Evolutionary conservation across 208 protist species (phyloP).

Genomic region (Kentomonas sorsogonicus): DNA sequence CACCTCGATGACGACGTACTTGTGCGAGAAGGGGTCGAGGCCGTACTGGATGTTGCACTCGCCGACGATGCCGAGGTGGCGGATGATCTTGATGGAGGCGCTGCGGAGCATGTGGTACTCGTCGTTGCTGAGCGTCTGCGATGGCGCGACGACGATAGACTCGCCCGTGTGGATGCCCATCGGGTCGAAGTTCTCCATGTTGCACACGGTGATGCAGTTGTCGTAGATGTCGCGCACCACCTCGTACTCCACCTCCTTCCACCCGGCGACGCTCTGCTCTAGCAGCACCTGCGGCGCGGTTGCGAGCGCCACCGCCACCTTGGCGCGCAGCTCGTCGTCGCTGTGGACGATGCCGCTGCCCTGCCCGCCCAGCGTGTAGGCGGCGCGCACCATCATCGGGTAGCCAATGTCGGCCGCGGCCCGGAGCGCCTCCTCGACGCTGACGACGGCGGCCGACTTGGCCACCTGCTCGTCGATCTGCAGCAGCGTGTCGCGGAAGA

Average conservation of each 20-base stretch:
- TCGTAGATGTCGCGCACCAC: constrained; percentile 96
- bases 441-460: constrained; percentile 76
- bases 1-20: constrained; percentile 98
- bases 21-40: constrained; percentile 93
- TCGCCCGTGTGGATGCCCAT: constrained; percentile 98
- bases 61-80: constrained; percentile 96
- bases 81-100: constrained; percentile 92
- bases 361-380: constrained; percentile 96
- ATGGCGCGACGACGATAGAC: constrained; percentile 98
- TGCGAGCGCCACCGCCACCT: constrained; percentile 85
- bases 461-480: constrained; percentile 95
- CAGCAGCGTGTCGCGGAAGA: constrained; percentile 94
- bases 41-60: constrained; percentile 99
- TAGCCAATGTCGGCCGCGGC: constrained; percentile 86
- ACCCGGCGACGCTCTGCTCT: constrained; percentile 96
- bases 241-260: constrained; percentile 99
- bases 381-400: constrained; percentile 97
- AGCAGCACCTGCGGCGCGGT: constrained; percentile 94
- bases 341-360: constrained; percentile 96
- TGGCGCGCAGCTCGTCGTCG: constrained; percentile 65
- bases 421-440: constrained; percentile 62
- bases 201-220: constrained; percentile 99
- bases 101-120: constrained; percentile 98
- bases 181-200: constrained; percentile 99
- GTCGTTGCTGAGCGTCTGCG: constrained; percentile 94